A percentile compares a stretch with the other conserved stretches of the same genome.
These are phyloP conservation scores for Macrolepiota dolichaula DNA, from an alignment of 768 basidiomycete genomes.

Conservation along the genomic window DNA sequence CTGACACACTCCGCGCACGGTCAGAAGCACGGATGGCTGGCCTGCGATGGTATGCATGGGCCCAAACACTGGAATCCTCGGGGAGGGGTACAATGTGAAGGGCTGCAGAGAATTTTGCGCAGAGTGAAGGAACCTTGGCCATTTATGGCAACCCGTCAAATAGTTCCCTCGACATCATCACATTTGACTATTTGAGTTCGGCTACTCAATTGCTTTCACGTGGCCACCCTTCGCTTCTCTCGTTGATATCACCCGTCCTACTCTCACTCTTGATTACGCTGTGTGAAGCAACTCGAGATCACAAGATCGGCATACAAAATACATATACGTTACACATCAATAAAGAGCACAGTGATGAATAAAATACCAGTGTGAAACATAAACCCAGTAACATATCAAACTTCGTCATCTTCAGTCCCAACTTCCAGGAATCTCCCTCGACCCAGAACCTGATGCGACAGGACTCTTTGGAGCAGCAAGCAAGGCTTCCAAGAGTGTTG, in stretches of 20 bases:
- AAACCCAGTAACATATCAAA: neutral
- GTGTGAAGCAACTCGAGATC: neutral
- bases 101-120: neutral
- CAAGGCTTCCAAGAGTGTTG: slow-evolving; percentile 57
- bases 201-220: neutral
- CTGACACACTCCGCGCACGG: neutral
- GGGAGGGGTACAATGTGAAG: neutral
- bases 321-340: slow-evolving; percentile 1
- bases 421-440: slow-evolving; percentile 36
- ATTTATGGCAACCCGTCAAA: neutral
- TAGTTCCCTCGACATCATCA: neutral
- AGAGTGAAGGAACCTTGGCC: slow-evolving; percentile 2
- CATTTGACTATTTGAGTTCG: neutral
- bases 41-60: neutral
- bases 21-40: neutral
- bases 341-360: neutral
- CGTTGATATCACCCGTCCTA: slow-evolving; percentile 1
- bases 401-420: slow-evolving; percentile 33
- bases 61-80: neutral
- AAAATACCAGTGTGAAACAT: slow-evolving; percentile 2
- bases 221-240: neutral
- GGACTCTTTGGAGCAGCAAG: slow-evolving; percentile 32
- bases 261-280: neutral
- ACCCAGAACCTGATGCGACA: slow-evolving; percentile 32
- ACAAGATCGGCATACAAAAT: neutral